phyloP scores from a whole-genome alignment of 306 rosid genomes.

The Herpetospermum pedunculosum region DNA sequence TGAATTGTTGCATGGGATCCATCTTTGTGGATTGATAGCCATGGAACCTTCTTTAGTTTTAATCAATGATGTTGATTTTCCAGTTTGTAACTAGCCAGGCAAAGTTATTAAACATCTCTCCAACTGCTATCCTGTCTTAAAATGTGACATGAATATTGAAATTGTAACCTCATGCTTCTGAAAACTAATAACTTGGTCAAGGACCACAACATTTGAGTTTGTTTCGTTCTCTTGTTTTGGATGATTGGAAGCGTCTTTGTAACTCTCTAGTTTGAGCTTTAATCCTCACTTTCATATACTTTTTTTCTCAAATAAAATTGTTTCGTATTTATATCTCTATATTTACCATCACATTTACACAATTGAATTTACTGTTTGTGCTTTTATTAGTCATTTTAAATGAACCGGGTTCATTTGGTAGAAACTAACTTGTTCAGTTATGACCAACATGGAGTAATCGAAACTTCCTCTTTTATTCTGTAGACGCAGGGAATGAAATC shows the following conservation, averaged over 20 bases:
- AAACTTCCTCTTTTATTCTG: conserved; percentile 16
- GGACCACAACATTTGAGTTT: neutral
- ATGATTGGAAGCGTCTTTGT: neutral
- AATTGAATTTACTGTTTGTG: neutral
- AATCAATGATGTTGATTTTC: neutral
- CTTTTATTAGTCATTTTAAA: neutral
- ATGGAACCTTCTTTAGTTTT: neutral
- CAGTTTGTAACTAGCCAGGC: neutral
- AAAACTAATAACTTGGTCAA: neutral
- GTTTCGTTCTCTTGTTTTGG: neutral
- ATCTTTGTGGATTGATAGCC: neutral
- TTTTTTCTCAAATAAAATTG: neutral
- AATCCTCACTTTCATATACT: neutral
- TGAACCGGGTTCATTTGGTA: neutral
- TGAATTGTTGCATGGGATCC: neutral
- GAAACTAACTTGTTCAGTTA: neutral
- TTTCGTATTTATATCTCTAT: neutral
- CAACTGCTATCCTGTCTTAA: neutral
- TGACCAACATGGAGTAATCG: neutral
- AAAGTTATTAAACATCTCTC: neutral
- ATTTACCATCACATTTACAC: neutral
- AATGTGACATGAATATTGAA: neutral
- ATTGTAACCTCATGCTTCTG: neutral
- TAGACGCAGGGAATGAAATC: conserved; percentile 80
- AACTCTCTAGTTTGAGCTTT: neutral